Conservation (phyloP, 768 basidiomycete species). For the Neoboletus subvelutipes region DNA sequence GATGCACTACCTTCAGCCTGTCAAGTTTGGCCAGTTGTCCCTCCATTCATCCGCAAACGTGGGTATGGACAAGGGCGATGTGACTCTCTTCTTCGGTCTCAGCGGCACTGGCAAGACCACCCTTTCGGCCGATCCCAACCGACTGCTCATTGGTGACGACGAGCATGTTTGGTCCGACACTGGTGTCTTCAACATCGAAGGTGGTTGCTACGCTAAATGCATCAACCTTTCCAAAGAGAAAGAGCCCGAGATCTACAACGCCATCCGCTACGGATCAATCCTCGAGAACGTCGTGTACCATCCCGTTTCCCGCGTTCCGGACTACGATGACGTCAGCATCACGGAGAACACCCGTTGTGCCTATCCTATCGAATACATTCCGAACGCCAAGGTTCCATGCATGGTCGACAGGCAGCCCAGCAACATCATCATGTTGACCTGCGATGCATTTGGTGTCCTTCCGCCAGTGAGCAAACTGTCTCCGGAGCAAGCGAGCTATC, state of each 20-base stretch:
- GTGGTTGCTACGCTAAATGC: conserved; percentile 98
- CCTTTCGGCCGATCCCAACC: conserved; percentile 92
- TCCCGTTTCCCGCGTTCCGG: conserved; percentile 74
- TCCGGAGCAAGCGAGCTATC: conserved; percentile 94
- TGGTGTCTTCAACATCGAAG: conserved; percentile 99
- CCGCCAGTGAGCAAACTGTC: conserved; percentile 93
- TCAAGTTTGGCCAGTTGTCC: conserved; percentile 97
- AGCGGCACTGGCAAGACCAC: conserved; percentile 99
- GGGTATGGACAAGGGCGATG: conserved; percentile 83
- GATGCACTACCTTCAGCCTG: conserved; percentile 99
- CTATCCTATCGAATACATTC: conserved; percentile 97
- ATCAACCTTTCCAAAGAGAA: conserved; percentile 96
- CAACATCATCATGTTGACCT: conserved; percentile 96
- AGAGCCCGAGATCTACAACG: conserved; percentile 96
- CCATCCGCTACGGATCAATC: conserved; percentile 93
- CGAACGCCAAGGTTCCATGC: conserved; percentile 94
- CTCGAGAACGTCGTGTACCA: conserved; percentile 99
- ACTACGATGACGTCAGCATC: conserved; percentile 95
- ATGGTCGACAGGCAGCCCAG: conserved; percentile 81
- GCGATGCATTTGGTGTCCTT: conserved; percentile 97
- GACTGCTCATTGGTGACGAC: conserved; percentile 95
- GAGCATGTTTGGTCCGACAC: conserved; percentile 99
- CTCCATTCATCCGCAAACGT: conserved; percentile 98
- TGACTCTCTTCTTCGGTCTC: conserved; percentile 98
- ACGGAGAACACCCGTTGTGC: conserved; percentile 99